Percentiles rank a stretch among this genome's conserved stretches.
phyloP scores from a whole-genome alignment of 2,329 filamentous ascomycete genomes.

The Gnomoniopsis sp. region DNA sequence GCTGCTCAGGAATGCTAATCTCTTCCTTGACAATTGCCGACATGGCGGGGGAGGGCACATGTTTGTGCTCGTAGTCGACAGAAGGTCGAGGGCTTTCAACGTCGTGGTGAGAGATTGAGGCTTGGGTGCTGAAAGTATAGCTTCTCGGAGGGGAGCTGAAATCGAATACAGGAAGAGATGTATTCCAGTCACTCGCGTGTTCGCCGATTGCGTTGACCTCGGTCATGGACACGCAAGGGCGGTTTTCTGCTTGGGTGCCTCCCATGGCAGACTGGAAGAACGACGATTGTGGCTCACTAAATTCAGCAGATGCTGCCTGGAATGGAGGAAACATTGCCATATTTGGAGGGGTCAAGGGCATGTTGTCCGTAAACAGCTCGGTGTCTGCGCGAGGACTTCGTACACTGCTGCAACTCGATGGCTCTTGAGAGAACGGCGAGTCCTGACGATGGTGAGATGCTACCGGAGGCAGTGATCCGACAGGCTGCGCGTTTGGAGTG shows the following conservation, averaged over 20 bases:
- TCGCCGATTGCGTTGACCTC: conserved; percentile 32
- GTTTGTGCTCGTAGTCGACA: conserved; percentile 17
- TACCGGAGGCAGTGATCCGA: conserved; percentile 17
- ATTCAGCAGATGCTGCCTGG: conserved; percentile 22
- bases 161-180: conserved; percentile 23
- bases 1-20: background rate
- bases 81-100: conserved; percentile 15
- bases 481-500: conserved; percentile 7
- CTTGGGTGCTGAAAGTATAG: conserved; percentile 32
- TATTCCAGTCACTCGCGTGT: conserved; percentile 25
- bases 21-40: conserved; percentile 12
- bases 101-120: conserved; percentile 23
- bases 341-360: conserved; percentile 37
- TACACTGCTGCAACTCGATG: conserved; percentile 34
- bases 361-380: conserved; percentile 32
- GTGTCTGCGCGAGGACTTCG: conserved; percentile 37
- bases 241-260: conserved; percentile 18
- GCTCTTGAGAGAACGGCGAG: conserved; percentile 35
- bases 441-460: conserved; percentile 26
- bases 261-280: conserved; percentile 28
- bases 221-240: conserved; percentile 30
- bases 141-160: conserved; percentile 24
- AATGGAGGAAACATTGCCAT: conserved; percentile 29
- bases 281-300: conserved; percentile 24
- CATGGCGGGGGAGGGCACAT: conserved; percentile 27